Base-by-base conservation (phyloP, 768 basidiomycete genomes). In the Tylopilus subfusipes region DNA sequence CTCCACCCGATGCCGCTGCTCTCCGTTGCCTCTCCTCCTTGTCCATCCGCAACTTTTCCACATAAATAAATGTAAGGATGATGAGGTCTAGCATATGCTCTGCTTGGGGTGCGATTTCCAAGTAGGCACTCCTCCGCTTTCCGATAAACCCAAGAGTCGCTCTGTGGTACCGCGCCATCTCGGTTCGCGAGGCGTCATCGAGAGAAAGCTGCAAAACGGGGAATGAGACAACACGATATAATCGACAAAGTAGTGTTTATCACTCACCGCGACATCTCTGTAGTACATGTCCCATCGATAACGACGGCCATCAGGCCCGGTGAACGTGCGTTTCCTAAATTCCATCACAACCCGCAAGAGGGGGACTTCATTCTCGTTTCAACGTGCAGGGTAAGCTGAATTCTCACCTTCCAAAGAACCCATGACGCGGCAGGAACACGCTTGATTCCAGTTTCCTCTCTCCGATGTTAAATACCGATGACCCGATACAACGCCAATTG, bases 281-380 rank as follows among this genome's bases (percentile, higher is more conserved):
- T 1, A 1, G 19, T 54, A 1, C 48, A 72, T 55, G 11, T 60
- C 57, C 74, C 74, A 75, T 43, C 63, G 61, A 38, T 73, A 74
- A 42, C 53, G 59, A 24, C 53, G 66, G 6, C 67, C 71, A 39
- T 74, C 73, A 1, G 58, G 67, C 0, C 67, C 74, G 5, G 48
- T 64, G 52, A 75, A 75, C 1, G 66, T 62, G 25, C 63, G 59
- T 22, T 60, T 65, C 31, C 63, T 68, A 31, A 33, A 39, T 11
- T 6, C 36, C 27, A 16, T 2, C 9, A 22, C 6, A 14, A 22
- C 19, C 27, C 2, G 44, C 62, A 14, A 52, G 48, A n/a, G n/a
- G n/a, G n/a, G 19, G 2, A 4, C 47, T 19, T 50, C 36, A 14
- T 24, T 42, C 7, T 8, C 22, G 24, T 13, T 21, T 19, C 12